Evolutionary conservation across 805 yeast species (phyloP).

Genomic region (Cyberlindnera saturnus): DNA sequence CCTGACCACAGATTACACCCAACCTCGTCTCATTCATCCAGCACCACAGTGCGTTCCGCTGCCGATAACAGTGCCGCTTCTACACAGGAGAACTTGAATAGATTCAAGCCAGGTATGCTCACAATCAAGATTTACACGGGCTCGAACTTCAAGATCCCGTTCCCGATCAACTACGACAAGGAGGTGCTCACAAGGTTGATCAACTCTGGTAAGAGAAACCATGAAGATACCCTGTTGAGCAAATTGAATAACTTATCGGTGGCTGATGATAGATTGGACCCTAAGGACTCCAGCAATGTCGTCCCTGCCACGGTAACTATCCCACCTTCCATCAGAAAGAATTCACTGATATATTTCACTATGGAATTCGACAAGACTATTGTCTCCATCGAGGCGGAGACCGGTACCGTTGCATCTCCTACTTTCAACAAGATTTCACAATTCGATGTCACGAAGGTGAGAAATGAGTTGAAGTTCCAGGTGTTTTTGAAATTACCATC

Average conservation of each 20-base stretch:
- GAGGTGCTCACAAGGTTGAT: slow-evolving; percentile 60
- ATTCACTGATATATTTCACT: slow-evolving; percentile 75
- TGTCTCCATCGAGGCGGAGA: slow-evolving; percentile 78
- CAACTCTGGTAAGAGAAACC: slow-evolving; percentile 37
- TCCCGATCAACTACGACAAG: slow-evolving; percentile 58
- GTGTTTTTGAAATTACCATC: slow-evolving; percentile 76
- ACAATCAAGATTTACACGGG: slow-evolving; percentile 75
- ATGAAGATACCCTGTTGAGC: slow-evolving; percentile 16
- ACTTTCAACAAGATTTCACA: slow-evolving; percentile 85
- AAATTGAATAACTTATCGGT: slow-evolving; percentile 15
- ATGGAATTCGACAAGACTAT: slow-evolving; percentile 94
- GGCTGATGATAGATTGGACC: slow-evolving; percentile 20
- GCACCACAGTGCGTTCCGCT: not conserved
- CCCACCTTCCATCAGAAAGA: slow-evolving; percentile 48
- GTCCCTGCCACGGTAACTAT: slow-evolving; percentile 52
- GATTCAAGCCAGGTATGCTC: slow-evolving; percentile 59
- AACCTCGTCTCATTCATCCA: slow-evolving; percentile 5
- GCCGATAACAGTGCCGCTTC: not conserved
- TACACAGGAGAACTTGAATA: slow-evolving; percentile 9
- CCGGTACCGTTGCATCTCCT: slow-evolving; percentile 74
- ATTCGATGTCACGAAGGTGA: slow-evolving; percentile 73
- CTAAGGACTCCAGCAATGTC: slow-evolving; percentile 11
- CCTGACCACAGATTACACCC: not conserved
- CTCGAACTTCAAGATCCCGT: slow-evolving; percentile 62
- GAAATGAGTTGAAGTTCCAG: slow-evolving; percentile 63